Evolutionary conservation across 2,329 filamentous ascomycete genomes (phyloP), one percentile per base, ranked within the genome.

Genomic region (Botryotinia calthae): DNA sequence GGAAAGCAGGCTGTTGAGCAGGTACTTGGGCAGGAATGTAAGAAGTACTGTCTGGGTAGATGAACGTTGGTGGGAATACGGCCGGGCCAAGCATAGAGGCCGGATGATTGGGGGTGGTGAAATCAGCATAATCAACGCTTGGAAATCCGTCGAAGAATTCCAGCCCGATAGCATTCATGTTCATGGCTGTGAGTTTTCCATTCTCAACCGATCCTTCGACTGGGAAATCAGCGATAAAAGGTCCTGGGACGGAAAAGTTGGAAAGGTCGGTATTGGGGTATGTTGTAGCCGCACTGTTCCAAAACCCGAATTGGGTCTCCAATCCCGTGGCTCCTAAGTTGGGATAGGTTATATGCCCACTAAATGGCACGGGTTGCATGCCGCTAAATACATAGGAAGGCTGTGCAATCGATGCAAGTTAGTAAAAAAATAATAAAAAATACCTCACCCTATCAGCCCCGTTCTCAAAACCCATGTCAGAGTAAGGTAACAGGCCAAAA

Each of bases 121-220:
- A 0, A 51, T 51, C 3, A 0, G 48, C 0, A n/a, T n/a, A n/a
- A 7, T 16, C 25, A 3, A 54, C 2, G 12, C 48, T 16, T n/a
- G 10, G 48, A 0, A 54, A n/a, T 54, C 5, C 12, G 0, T 51
- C 7, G 25, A 51, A 16, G 12, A 51, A n/a, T 16, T 51, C 5
- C 0, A 7, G 25, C 2, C 6, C 48, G 12, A 54, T 2, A 3
- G 2, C 12, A 51, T 51, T 7, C 25, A 51, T 2, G 4, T 51
- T n/a, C 25, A 14, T n/a, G 12, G 0, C 22, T 14, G 25, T n/a
- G 0, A 4, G 3, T 4, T 2, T 0, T 51, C 25, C 48, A n/a
- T n/a, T 51, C 5, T n/a, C 25, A 3, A 1, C 25, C 2, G 5
- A 14, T n/a, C 0, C 12, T n/a, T 16, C 48, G 10, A n/a, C 0